Conservation (phyloP, 2,329 filamentous ascomycete genomes). For the Neurospora crassa region DNA sequence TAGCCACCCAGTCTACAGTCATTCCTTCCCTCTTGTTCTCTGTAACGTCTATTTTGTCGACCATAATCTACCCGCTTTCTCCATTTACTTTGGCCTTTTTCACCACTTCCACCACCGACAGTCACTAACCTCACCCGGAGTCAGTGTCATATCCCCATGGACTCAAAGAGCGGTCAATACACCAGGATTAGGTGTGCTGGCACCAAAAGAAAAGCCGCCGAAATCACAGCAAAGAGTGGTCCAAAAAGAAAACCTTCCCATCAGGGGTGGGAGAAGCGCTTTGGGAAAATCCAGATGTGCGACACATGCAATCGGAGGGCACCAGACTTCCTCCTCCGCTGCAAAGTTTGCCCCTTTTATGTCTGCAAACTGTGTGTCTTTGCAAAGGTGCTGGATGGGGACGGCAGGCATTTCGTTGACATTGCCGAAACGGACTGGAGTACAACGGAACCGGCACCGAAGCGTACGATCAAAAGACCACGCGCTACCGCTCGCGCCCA, state of each 20-base stretch:
- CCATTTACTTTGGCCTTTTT: background rate
- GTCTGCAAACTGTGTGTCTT: conserved; percentile 13
- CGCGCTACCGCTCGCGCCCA: background rate
- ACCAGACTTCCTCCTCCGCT: conserved; percentile 9
- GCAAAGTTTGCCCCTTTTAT: conserved; percentile 5
- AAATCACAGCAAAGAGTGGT: background rate
- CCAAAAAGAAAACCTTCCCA: background rate
- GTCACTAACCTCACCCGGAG: background rate
- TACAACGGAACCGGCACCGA: background rate
- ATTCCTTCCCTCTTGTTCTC: background rate
- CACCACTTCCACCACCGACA: background rate
- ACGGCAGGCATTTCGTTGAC: conserved; percentile 11
- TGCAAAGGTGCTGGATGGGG: conserved; percentile 1
- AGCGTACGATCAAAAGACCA: background rate
- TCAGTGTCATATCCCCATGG: background rate
- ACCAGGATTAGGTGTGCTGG: background rate
- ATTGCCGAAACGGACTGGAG: conserved; percentile 11
- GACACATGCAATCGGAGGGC: conserved; percentile 14
- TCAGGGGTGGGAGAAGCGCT: background rate
- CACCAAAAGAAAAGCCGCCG: background rate
- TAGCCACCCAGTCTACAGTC: background rate
- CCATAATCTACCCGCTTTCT: background rate
- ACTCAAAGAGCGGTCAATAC: background rate
- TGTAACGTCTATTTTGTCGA: background rate
- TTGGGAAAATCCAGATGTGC: conserved; percentile 14